Evolutionary conservation across 192 early-diverging fungal genomes (phyloP), one percentile per base, ranked within the genome.

Genomic region (Linnemannia elongata): DNA sequence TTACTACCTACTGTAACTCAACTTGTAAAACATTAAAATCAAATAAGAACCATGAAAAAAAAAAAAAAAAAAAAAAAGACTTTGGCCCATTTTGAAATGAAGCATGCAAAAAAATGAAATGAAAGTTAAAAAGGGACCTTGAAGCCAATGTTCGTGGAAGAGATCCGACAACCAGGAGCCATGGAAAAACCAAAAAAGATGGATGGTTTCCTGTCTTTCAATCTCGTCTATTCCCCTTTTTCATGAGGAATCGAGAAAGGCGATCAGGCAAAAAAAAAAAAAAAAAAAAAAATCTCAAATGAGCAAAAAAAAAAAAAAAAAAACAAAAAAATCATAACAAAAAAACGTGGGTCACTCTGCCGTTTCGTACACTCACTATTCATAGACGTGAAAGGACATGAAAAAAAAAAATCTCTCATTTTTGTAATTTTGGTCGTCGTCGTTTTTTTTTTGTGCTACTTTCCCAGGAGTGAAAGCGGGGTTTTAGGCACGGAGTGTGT

Each of bases 331-430:
- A 24, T 20, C 0, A 55, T 1, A 10, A 55, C 22, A 55, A 57
- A 60, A 60, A 60, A 60, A 60, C 55, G 24, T 60, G 55, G 55
- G 55, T 60, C 55, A 60, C 55, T 60, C n/a, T 60, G 55, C 55
- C 55, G 55, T 60, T 60, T 60, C 55, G 55, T n/a, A 27, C n/a
- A 12, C n/a, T 60, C 24, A 2, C 55, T 60, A 60, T 60, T 60
- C 55, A 60, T 60, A 60, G 55, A 24, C n/a, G 20, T 55, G 6
- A 49, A 3, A 55, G 54, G 18, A 24, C 5, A 20, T 55, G 22
- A 55, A 55, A 18, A 36, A 36, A 17, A 36, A 69, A 35, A 15
- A 0, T 22, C 69, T 20, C 55, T 60, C 55, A 60, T 27, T 60
- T 60, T 60, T 60, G 55, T 15, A 12, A 60, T 60, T 27, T 60